Evolutionary conservation across 139 green algal genomes (phyloP), one percentile per base, ranked within the genome.

Genomic region (Asterochloris sp.): DNA sequence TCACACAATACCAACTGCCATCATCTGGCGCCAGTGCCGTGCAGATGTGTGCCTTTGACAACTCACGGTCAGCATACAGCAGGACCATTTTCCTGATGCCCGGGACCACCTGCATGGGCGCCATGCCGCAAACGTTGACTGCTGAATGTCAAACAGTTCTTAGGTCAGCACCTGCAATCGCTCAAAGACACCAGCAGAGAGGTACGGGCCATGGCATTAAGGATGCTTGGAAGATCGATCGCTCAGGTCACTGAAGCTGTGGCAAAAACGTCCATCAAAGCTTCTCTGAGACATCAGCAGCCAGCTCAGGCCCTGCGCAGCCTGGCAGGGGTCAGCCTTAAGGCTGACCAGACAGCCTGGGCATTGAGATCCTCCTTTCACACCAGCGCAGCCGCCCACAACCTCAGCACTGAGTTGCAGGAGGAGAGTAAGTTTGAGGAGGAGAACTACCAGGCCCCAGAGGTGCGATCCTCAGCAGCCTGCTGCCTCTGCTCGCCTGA

Each of bases 381-480:
- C 12, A 69, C 76, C 14, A 38, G 60, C 29, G 60, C 54, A 17
- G 60, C 21, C 76, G 69, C n/a, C 38, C 67, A n/a, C 76, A n/a
- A 47, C 27, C 23, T 83, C 10, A 83, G 54, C 64, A 66, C 75
- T 23, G 16, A 64, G 16, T 54, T 90, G 16, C 54, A 78, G 23
- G 63, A 79, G 14, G 87, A 90, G 78, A 16, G 89, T 0, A 75
- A 87, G n/a, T 85, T 89, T 28, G 88, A 91, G 82, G 80, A 87
- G 79, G 83, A 84, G 13, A 84, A 85, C 28, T 89, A 89, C 26
- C 27, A 80, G 73, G 76, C 83, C 19, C 76, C 82, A 26, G 86
- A 86, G 73, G 62, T 85, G n/a, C 11, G 17, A 13, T 68, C 19
- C 0, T 60, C n/a, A n/a, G 66, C 66, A 71, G 4, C 66, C 21